phyloP scores from a whole-genome alignment of 139 green algal genomes.

The Coelastrella sp. region DNA sequence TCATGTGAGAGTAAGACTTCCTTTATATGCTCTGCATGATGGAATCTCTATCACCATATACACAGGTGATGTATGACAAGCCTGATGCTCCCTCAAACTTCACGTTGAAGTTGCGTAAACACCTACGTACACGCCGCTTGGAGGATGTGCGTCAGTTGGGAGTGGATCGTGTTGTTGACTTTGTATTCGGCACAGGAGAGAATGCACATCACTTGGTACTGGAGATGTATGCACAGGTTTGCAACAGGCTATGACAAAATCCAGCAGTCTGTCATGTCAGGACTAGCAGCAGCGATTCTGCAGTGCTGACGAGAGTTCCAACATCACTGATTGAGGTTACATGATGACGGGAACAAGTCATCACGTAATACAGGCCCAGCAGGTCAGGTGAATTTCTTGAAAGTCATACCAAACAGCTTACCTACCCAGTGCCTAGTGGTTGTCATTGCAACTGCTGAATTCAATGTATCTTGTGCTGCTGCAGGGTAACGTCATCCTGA shows the following conservation, averaged over 20 bases:
- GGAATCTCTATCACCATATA: too few species aligned
- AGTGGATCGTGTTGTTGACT: constrained; percentile 94
- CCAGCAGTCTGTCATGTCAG: not conserved
- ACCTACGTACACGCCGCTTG: constrained; percentile 90
- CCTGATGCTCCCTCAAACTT: constrained; percentile 91
- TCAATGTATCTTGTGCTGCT: constrained; percentile 46
- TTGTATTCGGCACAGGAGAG: constrained; percentile 92
- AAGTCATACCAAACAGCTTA: too few species aligned
- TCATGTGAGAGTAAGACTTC: too few species aligned
- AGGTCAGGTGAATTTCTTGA: too few species aligned
- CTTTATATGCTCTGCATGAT: too few species aligned
- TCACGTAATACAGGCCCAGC: too few species aligned
- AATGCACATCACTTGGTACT: constrained; percentile 91
- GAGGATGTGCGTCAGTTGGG: constrained; percentile 93
- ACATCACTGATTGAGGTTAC: too few species aligned
- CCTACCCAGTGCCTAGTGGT: too few species aligned
- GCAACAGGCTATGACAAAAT: not conserved
- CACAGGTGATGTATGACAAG: constrained; percentile 75
- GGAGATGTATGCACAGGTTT: constrained; percentile 93
- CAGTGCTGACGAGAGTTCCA: too few species aligned
- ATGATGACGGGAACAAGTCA: too few species aligned
- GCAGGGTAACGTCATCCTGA: constrained; percentile 96
- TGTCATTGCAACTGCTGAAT: too few species aligned
- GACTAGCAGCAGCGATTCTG: not conserved
- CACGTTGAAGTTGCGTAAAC: constrained; percentile 97